Conservation (phyloP, 352 stramenopile genomes). For the Globisporangium paroecandrum region DNA sequence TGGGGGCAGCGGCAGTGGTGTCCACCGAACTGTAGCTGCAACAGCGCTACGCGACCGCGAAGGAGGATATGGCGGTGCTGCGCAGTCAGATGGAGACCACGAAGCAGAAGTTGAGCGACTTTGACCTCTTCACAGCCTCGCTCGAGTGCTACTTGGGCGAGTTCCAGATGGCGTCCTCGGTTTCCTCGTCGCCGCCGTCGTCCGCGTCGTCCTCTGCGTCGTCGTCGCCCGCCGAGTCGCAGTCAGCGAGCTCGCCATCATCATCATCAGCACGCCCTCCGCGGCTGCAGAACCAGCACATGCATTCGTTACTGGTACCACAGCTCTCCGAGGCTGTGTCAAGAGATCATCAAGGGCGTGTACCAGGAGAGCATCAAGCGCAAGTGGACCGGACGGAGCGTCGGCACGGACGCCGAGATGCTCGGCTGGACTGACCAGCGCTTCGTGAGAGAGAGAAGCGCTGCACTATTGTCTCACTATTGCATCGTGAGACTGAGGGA, state of each 20-base stretch:
- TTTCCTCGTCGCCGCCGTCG: neutral
- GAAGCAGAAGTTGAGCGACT: conserved; percentile 18
- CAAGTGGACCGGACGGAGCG: conserved; percentile 5
- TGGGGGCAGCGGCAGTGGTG: neutral
- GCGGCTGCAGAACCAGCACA: neutral
- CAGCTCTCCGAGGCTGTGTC: conserved; percentile 11
- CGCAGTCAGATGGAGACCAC: conserved; percentile 10
- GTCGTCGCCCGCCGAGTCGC: neutral
- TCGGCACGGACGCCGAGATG: conserved; percentile 14
- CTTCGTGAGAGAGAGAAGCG: conserved; percentile 2
- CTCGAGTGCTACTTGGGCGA: conserved; percentile 15
- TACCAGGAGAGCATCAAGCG: conserved; percentile 12
- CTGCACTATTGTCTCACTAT: no score
- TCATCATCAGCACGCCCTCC: neutral
- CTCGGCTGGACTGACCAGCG: conserved; percentile 19
- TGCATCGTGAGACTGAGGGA: no score
- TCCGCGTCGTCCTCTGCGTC: neutral
- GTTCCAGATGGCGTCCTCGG: conserved; percentile 11
- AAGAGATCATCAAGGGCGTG: conserved; percentile 16
- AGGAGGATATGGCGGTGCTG: conserved; percentile 12
- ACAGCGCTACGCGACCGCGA: conserved; percentile 1
- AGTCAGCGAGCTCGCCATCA: neutral
- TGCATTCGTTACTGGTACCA: neutral
- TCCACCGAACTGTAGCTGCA: conserved; percentile 6
- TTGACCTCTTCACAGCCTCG: conserved; percentile 16